Evolutionary conservation across 2,329 filamentous ascomycete genomes (phyloP).

Genomic region (Arthrobotrys pseudoclavata): DNA sequence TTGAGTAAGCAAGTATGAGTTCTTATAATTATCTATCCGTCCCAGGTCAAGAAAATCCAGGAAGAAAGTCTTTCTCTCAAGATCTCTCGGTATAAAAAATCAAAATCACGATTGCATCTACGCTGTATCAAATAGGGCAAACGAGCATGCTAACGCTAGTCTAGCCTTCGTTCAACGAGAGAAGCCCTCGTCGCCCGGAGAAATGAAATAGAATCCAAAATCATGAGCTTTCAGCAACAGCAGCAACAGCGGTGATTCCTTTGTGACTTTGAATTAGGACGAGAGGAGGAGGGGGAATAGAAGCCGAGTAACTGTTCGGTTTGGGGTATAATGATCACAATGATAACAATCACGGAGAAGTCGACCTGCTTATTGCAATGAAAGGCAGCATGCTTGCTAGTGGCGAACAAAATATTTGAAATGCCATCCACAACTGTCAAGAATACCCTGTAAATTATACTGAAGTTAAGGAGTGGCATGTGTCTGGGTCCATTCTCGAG

Average conservation of each 20-base stretch:
- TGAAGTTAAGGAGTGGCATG: slow-evolving; percentile 74
- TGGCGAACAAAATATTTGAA: slow-evolving; percentile 25
- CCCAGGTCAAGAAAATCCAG: slow-evolving; percentile 13
- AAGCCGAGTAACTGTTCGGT: slow-evolving; percentile 5
- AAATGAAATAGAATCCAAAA: slow-evolving; percentile 48
- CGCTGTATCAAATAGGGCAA: not conserved
- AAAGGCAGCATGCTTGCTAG: slow-evolving; percentile 5
- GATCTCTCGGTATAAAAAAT: slow-evolving; percentile 9
- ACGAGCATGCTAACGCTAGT: slow-evolving; percentile 5
- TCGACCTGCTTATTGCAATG: not conserved
- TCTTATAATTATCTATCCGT: not conserved
- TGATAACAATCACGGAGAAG: not conserved
- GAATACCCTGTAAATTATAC: slow-evolving; percentile 56
- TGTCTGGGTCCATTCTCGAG: slow-evolving; percentile 83
- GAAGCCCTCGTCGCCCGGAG: slow-evolving; percentile 34
- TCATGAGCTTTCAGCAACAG: slow-evolving; percentile 17
- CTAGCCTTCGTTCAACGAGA: slow-evolving; percentile 23
- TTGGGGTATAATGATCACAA: slow-evolving; percentile 10
- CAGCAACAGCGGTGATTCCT: not conserved
- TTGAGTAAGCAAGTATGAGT: not conserved
- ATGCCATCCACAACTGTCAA: not conserved
- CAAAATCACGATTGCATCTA: slow-evolving; percentile 4
- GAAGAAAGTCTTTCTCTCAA: slow-evolving; percentile 16
- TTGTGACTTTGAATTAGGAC: not conserved
- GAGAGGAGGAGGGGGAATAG: not conserved